These are phyloP conservation scores for Fusarium sp. DNA, from an alignment of 2,329 filamentous ascomycete species.

Conservation along the genomic window DNA sequence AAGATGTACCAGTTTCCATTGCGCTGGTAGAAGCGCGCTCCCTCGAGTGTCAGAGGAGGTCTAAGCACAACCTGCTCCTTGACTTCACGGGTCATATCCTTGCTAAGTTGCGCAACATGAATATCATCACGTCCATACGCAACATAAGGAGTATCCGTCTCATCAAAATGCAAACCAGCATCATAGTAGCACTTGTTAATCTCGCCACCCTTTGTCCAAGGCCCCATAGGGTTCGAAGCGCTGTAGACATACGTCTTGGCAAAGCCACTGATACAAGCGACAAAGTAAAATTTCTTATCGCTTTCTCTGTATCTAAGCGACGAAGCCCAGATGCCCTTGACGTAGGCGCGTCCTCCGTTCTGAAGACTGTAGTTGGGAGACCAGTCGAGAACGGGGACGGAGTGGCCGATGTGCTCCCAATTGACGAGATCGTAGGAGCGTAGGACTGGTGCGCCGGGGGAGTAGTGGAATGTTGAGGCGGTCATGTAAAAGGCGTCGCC, in stretches of 20 bases:
- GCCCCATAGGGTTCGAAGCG: slow-evolving; percentile 52
- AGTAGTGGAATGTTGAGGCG: slow-evolving; percentile 66
- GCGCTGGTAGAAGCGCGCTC: slow-evolving; percentile 65
- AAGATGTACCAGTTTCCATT: slow-evolving; percentile 67
- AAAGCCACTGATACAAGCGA: slow-evolving; percentile 54
- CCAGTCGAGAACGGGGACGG: slow-evolving; percentile 46
- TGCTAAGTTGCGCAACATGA: slow-evolving; percentile 61
- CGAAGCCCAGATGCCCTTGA: slow-evolving; percentile 67
- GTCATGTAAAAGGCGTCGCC: slow-evolving; percentile 65
- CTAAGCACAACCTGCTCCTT: slow-evolving; percentile 11
- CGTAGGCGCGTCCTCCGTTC: slow-evolving; percentile 57
- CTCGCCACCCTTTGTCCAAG: slow-evolving; percentile 55
- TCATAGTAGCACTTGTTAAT: slow-evolving; percentile 69
- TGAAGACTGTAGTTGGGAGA: slow-evolving; percentile 43
- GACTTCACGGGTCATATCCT: slow-evolving; percentile 46
- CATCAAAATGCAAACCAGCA: slow-evolving; percentile 63
- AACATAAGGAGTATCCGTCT: slow-evolving; percentile 68
- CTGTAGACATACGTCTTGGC: slow-evolving; percentile 65
- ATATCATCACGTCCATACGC: slow-evolving; percentile 62
- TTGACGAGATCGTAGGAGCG: slow-evolving; percentile 65
- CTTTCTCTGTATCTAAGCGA: slow-evolving; percentile 27
- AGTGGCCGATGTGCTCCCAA: slow-evolving; percentile 60
- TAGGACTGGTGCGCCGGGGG: slow-evolving; percentile 66
- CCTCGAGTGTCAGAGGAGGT: slow-evolving; percentile 54
- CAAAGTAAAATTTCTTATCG: slow-evolving; percentile 31